Conservation (phyloP, 345 rosid species). For the Sisymbrium irio region DNA sequence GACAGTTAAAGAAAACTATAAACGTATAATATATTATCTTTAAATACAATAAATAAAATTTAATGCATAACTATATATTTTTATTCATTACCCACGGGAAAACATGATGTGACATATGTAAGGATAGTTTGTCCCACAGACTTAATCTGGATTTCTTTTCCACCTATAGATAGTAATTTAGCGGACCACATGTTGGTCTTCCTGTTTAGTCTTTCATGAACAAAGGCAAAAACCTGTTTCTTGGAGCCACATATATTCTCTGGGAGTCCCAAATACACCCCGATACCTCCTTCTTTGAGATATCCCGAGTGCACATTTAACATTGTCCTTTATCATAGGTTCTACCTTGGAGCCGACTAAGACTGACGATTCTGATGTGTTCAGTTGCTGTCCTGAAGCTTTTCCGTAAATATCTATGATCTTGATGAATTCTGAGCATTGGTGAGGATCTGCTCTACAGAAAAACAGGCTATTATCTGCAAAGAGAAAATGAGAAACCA, state of each 20-base stretch:
- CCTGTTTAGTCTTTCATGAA: background rate
- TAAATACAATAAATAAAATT: too few species aligned
- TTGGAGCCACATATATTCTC: background rate
- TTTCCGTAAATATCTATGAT: background rate
- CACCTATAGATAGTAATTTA: background rate
- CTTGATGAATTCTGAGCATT: background rate
- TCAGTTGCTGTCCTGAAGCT: background rate
- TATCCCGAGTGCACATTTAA: background rate
- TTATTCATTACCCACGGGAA: too few species aligned
- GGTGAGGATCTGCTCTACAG: background rate
- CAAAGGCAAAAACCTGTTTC: background rate
- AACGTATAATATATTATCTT: too few species aligned
- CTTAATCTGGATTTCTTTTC: background rate
- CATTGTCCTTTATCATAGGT: background rate
- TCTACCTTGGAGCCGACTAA: too few species aligned
- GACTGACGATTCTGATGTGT: too few species aligned
- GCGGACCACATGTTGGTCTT: background rate
- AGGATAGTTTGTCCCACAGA: too few species aligned
- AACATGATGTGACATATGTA: too few species aligned
- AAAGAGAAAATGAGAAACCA: background rate
- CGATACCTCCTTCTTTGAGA: background rate
- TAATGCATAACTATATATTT: too few species aligned
- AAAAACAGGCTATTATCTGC: background rate
- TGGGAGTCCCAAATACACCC: background rate
- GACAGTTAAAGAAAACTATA: too few species aligned